A percentile compares a stretch with the other conserved stretches of the same genome.
Evolutionary conservation across 345 rosid genomes (phyloP).

Genomic region (Bruguiera sexangula): DNA sequence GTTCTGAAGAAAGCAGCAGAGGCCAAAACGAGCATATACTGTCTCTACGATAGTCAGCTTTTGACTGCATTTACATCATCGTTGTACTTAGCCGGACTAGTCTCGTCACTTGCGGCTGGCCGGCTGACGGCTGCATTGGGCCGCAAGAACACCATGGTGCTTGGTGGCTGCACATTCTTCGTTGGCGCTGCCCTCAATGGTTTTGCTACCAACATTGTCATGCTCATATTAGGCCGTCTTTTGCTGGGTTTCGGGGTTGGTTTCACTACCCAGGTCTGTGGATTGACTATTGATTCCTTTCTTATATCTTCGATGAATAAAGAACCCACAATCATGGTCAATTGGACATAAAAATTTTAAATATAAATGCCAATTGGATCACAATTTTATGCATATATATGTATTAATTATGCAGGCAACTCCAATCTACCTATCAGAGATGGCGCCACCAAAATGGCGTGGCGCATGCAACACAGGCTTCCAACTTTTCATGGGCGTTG

Average conservation of each 20-base stretch:
- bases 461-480: conserved; percentile 81
- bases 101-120: conserved; percentile 63
- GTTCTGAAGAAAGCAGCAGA: conserved; percentile 45
- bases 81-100: conserved; percentile 64
- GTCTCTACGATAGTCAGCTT: conserved; percentile 56
- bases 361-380: neutral
- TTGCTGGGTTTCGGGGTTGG: conserved; percentile 92
- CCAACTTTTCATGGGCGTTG: conserved; percentile 68
- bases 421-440: conserved; percentile 77
- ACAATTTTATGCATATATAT: conserved; percentile 8
- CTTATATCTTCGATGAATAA: neutral
- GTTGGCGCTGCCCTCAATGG: conserved; percentile 71
- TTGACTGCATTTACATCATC: conserved; percentile 77
- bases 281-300: neutral
- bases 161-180: conserved; percentile 71
- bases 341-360: neutral
- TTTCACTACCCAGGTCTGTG: conserved; percentile 68
- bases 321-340: neutral
- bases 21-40: conserved; percentile 54
- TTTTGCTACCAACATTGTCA: conserved; percentile 52
- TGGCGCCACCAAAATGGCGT: conserved; percentile 82
- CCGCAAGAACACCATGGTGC: conserved; percentile 61
- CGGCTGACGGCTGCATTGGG: conserved; percentile 51
- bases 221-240: conserved; percentile 80
- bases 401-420: conserved; percentile 45